Conservation (phyloP, 768 basidiomycete genomes). For the Leccinum subtestaceum region DNA sequence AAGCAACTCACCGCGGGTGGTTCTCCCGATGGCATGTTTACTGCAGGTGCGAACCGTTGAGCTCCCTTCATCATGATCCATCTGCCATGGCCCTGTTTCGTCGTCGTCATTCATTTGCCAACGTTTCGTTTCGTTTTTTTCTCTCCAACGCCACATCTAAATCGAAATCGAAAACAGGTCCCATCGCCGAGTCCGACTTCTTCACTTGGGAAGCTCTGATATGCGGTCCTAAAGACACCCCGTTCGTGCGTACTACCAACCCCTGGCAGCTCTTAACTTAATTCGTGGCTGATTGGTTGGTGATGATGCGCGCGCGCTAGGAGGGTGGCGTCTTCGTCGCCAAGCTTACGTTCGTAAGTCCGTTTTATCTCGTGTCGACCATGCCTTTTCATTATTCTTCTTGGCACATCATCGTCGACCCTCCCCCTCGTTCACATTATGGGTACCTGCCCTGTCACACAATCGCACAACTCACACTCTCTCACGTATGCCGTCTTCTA, state of each 20-base stretch:
- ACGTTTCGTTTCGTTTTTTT: too few species aligned
- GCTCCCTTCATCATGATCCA: too few species aligned
- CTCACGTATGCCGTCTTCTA: neutral
- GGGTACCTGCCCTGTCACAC: too few species aligned
- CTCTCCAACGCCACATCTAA: neutral
- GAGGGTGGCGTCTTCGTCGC: slow-evolving; percentile 96
- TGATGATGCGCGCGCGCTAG: slow-evolving; percentile 35
- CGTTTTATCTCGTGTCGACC: slow-evolving; percentile 14
- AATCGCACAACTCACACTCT: neutral
- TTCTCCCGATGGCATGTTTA: slow-evolving; percentile 94
- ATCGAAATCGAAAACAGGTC: slow-evolving; percentile 49
- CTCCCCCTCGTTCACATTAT: too few species aligned
- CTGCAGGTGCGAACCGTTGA: slow-evolving; percentile 56
- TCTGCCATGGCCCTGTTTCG: neutral
- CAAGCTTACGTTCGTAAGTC: slow-evolving; percentile 82
- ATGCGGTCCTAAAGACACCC: slow-evolving; percentile 90
- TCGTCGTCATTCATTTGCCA: neutral
- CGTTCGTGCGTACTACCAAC: slow-evolving; percentile 60
- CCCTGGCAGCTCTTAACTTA: neutral
- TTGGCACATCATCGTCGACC: too few species aligned
- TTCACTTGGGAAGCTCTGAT: slow-evolving; percentile 97
- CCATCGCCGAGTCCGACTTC: slow-evolving; percentile 89
- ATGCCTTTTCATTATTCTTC: neutral
- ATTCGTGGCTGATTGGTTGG: neutral
- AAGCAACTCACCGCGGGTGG: slow-evolving; percentile 78